A percentile compares a stretch with the other conserved stretches of the same genome.
Evolutionary conservation across 1,139 yeast genomes (phyloP).

Genomic region (Diutina rugosa): DNA sequence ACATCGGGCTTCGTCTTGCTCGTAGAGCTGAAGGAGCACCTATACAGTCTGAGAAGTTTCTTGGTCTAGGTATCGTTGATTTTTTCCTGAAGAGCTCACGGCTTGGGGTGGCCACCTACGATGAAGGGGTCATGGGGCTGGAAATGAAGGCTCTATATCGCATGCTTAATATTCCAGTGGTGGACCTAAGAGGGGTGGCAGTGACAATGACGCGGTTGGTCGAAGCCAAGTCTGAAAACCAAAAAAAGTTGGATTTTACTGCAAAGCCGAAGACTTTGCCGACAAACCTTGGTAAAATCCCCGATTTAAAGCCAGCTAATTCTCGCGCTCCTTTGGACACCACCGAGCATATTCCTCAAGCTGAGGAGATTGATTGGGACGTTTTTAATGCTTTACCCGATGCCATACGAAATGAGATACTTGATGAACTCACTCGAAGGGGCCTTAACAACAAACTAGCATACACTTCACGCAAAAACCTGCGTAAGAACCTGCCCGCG

Average conservation of each 20-base stretch:
- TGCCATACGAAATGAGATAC: constrained; percentile 38
- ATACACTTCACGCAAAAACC: not conserved
- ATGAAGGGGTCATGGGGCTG: constrained; percentile 45
- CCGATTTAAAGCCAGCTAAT: constrained; percentile 7
- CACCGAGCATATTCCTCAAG: not conserved
- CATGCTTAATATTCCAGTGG: constrained; percentile 44
- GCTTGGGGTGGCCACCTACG: constrained; percentile 55
- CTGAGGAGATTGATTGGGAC: constrained; percentile 34
- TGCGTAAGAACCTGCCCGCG: not conserved
- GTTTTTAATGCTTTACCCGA: constrained; percentile 41
- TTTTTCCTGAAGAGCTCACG: constrained; percentile 44
- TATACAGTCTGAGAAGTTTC: constrained; percentile 55
- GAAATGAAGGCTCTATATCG: constrained; percentile 49
- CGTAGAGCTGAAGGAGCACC: constrained; percentile 57
- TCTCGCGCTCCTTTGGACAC: constrained; percentile 4
- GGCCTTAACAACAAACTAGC: constrained; percentile 8
- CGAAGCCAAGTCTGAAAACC: constrained; percentile 9
- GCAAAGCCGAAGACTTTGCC: not conserved
- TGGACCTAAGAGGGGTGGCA: constrained; percentile 69
- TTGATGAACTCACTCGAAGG: constrained; percentile 27
- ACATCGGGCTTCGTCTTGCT: constrained; percentile 52
- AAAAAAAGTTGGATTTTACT: constrained; percentile 2
- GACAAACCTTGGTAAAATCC: constrained; percentile 4
- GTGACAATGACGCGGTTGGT: constrained; percentile 48
- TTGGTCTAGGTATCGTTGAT: constrained; percentile 81